A percentile compares a stretch with the other conserved stretches of the same genome.
Evolutionary conservation across 768 basidiomycete genomes (phyloP).

Genomic region (Rhizopogon vinicolor): DNA sequence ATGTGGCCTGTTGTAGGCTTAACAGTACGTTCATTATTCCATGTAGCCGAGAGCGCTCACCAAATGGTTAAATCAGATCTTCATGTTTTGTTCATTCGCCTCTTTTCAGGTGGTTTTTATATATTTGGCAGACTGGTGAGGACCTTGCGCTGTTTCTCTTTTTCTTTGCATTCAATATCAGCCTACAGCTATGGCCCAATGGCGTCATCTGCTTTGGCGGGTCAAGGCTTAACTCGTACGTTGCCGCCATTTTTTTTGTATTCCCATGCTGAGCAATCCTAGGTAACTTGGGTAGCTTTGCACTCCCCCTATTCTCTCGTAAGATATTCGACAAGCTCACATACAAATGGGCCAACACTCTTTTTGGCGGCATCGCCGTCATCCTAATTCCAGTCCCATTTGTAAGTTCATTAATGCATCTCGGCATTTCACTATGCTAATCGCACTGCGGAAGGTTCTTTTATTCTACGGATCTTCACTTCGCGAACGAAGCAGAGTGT

Average conservation of each 20-base stretch:
- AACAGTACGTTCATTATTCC: not conserved
- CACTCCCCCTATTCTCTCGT: slow-evolving; percentile 58
- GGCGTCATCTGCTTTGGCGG: slow-evolving; percentile 64
- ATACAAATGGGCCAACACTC: slow-evolving; percentile 54
- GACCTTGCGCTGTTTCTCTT: not conserved
- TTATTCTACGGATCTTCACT: slow-evolving; percentile 27
- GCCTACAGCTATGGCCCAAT: slow-evolving; percentile 44
- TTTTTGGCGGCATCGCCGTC: slow-evolving; percentile 47
- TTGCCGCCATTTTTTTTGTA: not conserved
- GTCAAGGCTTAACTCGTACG: slow-evolving; percentile 54
- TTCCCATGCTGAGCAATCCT: not conserved
- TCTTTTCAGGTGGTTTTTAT: slow-evolving; percentile 54
- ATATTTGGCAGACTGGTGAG: slow-evolving; percentile 58
- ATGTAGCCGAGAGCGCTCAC: not conserved
- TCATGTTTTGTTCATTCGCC: slow-evolving; percentile 45
- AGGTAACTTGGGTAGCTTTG: slow-evolving; percentile 47
- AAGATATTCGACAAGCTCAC: slow-evolving; percentile 53
- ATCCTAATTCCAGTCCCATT: slow-evolving; percentile 55
- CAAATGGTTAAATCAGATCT: slow-evolving; percentile 28
- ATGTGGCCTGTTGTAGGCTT: slow-evolving; percentile 31
- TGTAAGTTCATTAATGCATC: slow-evolving; percentile 25
- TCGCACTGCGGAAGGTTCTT: slow-evolving; percentile 13
- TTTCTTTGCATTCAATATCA: not conserved
- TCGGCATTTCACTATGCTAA: not conserved
- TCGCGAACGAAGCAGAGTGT: slow-evolving; percentile 18